These are phyloP conservation scores for Cantharellus anzutake DNA, from an alignment of 768 basidiomycete species.

Conservation along the genomic window DNA sequence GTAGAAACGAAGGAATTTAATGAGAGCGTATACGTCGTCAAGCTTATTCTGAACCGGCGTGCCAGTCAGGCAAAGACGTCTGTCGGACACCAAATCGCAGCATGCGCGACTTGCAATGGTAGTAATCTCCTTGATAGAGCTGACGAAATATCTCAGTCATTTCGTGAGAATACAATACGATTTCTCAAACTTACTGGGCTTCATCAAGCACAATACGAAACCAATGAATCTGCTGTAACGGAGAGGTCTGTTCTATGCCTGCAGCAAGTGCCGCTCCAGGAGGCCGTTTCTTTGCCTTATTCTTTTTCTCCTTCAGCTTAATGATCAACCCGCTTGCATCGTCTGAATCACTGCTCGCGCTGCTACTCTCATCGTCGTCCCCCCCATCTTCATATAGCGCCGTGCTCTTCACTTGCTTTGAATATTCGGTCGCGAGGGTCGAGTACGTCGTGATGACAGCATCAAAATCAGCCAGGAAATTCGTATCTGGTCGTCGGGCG, in stretches of 20 bases:
- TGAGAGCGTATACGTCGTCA: constrained; percentile 90
- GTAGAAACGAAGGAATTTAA: constrained; percentile 83
- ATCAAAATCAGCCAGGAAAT: constrained; percentile 82
- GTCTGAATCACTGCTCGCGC: constrained; percentile 35
- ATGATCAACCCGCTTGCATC: constrained; percentile 36
- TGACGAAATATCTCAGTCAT: constrained; percentile 16
- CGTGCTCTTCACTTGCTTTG: constrained; percentile 61
- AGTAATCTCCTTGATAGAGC: constrained; percentile 89
- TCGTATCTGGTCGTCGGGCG: constrained; percentile 65
- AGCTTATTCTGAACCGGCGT: constrained; percentile 99
- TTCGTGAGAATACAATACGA: too few relatives aligned
- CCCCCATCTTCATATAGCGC: constrained; percentile 48
- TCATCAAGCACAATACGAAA: constrained; percentile 88
- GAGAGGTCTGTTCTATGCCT: constrained; percentile 39
- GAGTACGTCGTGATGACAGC: constrained; percentile 95
- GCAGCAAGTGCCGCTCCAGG: constrained; percentile 22
- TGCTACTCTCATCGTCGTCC: constrained; percentile 25
- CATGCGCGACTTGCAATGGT: constrained; percentile 91
- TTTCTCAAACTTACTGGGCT: constrained; percentile 58
- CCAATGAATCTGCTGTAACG: constrained; percentile 90
- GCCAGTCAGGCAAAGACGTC: constrained; percentile 87
- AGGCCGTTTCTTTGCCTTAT: constrained; percentile 33
- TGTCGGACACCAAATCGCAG: constrained; percentile 85
- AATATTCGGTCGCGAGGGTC: constrained; percentile 86
- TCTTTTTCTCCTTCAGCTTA: constrained; percentile 48